Base-by-base conservation (phyloP, 2,329 filamentous ascomycete genomes). In the Ophiostoma australiae region DNA sequence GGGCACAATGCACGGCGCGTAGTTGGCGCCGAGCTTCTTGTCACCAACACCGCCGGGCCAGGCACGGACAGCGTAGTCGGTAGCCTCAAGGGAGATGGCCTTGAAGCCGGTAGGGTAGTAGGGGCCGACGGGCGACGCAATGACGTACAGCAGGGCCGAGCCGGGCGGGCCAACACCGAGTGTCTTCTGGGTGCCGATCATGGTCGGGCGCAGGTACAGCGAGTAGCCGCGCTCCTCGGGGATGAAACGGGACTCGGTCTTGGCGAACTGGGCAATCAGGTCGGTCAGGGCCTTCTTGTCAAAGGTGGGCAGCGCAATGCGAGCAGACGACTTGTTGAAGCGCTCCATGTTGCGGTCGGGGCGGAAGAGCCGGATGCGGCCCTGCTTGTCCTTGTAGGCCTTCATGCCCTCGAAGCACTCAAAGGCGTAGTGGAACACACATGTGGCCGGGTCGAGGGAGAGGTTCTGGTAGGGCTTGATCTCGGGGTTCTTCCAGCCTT, bases 81-180 rank as follows among this genome's bases (percentile, higher is more conserved):
- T 98, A 35, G 95, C 95, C 83, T 98, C 95, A 70, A 99, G 87
- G 1, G 92, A 94, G 69, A 99, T 88, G 72, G 95, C 95, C 84
- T 98, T 98, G 89, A 99, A 98, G 73, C 95, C 95, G 1, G 94
- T 97, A 1, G 94, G 94, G 82, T 97, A 99, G 85, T 99, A 99
- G 1, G 95, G 95, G 0, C 95, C 95, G 17, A 99, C 95, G 72
- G 95, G 95, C 33, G 92, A 97, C 63, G 95, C 94, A 81, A 99
- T 99, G 74, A 97, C 90, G 81, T 91, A 99, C 74, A 99, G 87
- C 73, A 99, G 85, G 11, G 95, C 95, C 15, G 91, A 96, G 58
- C 93, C 92, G 3, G 95, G 95, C n/a, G 93, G 89, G 48, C 92
- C 91, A 73, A 99, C 93, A 73, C 95, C 95, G 41, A 99, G 89